A percentile compares a stretch with the other conserved stretches of the same genome.
These are phyloP conservation scores for Zygoascus tannicola DNA, from an alignment of 805 yeast species.

Conservation along the genomic window DNA sequence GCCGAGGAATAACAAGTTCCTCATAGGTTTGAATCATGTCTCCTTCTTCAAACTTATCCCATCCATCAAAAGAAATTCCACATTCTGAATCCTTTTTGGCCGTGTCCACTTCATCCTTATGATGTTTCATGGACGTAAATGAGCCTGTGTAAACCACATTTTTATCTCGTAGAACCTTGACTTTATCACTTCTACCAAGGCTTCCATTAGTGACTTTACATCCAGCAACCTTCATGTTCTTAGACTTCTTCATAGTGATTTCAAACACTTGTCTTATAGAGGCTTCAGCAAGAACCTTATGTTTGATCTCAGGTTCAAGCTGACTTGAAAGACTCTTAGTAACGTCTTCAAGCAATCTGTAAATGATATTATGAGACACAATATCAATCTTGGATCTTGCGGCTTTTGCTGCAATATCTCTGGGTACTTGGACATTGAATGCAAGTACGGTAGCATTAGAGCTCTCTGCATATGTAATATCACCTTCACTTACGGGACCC, in stretches of 20 bases:
- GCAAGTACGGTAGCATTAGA: slow-evolving; percentile 68
- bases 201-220: slow-evolving; percentile 68
- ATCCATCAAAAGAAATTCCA: slow-evolving; percentile 63
- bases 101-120: slow-evolving; percentile 68
- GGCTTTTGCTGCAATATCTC: slow-evolving; percentile 52
- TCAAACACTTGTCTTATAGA: slow-evolving; percentile 63
- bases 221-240: slow-evolving; percentile 67
- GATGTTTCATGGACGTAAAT: slow-evolving; percentile 66
- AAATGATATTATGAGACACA: slow-evolving; percentile 67
- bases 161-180: slow-evolving; percentile 48
- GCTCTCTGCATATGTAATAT: slow-evolving; percentile 55
- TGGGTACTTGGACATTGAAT: slow-evolving; percentile 65
- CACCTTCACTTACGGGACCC: slow-evolving; percentile 64
- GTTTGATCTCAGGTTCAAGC: slow-evolving; percentile 58
- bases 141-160: slow-evolving; percentile 46
- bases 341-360: slow-evolving; percentile 79
- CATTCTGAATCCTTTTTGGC: slow-evolving; percentile 84
- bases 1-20: slow-evolving; percentile 49
- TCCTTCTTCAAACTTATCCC: slow-evolving; percentile 63
- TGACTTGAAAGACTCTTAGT: slow-evolving; percentile 49
- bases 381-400: slow-evolving; percentile 47
- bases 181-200: slow-evolving; percentile 47
- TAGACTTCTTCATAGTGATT: slow-evolving; percentile 46
- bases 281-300: slow-evolving; percentile 56
- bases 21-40: slow-evolving; percentile 70